phyloP scores from a whole-genome alignment of 202 grass and related monocot species.

The Brachypodium distachyon region DNA sequence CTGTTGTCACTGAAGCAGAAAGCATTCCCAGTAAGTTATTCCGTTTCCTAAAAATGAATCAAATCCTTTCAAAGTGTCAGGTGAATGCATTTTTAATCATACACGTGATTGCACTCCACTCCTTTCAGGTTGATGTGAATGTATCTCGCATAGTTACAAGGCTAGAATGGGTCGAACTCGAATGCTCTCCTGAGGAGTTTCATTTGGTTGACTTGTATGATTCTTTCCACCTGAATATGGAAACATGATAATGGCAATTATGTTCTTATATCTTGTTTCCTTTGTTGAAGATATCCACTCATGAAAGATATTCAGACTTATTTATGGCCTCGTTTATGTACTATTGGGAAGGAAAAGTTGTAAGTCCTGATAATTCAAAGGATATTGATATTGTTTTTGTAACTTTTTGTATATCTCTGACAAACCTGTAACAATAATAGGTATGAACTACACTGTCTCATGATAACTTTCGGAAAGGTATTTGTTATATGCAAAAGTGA shows the following conservation, averaged over 20 bases:
- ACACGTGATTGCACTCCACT: not conserved
- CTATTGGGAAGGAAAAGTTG: slow-evolving; percentile 69
- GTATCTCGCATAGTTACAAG: slow-evolving; percentile 88
- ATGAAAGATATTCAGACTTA: slow-evolving; percentile 74
- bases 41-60: not conserved
- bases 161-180: slow-evolving; percentile 77
- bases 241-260: not conserved
- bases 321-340: slow-evolving; percentile 90
- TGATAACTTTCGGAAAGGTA: slow-evolving; percentile 99
- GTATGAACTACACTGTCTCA: slow-evolving; percentile 90
- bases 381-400: not conserved
- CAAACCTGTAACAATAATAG: slow-evolving; percentile 32
- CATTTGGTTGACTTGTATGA: slow-evolving; percentile 69
- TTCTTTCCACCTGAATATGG: slow-evolving; percentile 15
- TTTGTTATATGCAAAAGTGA: not conserved
- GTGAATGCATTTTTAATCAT: slow-evolving; percentile 9
- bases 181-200: slow-evolving; percentile 46
- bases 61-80: not conserved
- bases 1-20: slow-evolving; percentile 72
- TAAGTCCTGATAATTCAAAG: slow-evolving; percentile 33
- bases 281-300: slow-evolving; percentile 65
- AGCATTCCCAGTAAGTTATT: slow-evolving; percentile 78
- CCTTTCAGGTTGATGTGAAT: slow-evolving; percentile 78
- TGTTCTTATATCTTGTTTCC: slow-evolving; percentile 22
- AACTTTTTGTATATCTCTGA: slow-evolving; percentile 35